Percentiles rank a stretch among this genome's conserved stretches.
These are phyloP conservation scores for Vaccinium vitisidaea DNA, from an alignment of 148 eudicot genomes.

Conservation along the genomic window DNA sequence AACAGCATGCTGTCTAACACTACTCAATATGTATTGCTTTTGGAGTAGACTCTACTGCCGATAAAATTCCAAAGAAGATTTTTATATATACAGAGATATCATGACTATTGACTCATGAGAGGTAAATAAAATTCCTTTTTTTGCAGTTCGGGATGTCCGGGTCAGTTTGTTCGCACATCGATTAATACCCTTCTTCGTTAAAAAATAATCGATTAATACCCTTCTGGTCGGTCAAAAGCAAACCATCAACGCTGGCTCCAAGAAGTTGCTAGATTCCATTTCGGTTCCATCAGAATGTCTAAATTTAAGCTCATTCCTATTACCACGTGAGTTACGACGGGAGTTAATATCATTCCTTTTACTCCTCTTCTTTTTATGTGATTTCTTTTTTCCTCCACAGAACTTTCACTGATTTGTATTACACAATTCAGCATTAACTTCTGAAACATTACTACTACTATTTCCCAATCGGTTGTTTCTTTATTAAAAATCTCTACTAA, in stretches of 20 bases:
- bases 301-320: no score
- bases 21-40: not conserved
- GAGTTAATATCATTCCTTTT: not conserved
- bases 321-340: no score
- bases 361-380: not conserved
- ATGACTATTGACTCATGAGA: not conserved
- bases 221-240: no score
- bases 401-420: slow-evolving; percentile 1
- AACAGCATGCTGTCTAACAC: not conserved
- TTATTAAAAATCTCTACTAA: not conserved
- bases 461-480: not conserved
- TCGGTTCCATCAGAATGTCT: no score
- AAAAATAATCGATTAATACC: no score
- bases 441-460: not conserved
- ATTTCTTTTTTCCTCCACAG: not conserved
- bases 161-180: no score
- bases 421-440: not conserved
- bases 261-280: no score
- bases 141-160: no score
- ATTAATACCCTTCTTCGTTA: no score
- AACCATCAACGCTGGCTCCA: no score
- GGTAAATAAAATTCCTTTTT: no score
- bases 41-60: slow-evolving; percentile 1
- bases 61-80: not conserved
- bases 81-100: not conserved